Base-by-base conservation (phyloP, 257 asterid species). In the Nemophila menziesii region DNA sequence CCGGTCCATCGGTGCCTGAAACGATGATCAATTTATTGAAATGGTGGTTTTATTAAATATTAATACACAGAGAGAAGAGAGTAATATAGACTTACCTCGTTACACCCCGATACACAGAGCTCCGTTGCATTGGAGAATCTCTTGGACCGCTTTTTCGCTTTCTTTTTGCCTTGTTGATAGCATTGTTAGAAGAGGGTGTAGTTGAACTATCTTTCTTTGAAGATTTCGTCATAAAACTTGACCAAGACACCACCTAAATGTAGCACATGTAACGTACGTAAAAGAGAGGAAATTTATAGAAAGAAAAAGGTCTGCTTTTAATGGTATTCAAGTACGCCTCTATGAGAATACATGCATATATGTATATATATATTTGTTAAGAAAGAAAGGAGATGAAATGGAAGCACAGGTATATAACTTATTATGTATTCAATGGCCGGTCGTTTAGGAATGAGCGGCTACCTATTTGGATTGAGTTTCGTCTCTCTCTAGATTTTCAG, bases 1-100 rank as follows among this genome's bases (percentile, higher is more conserved):
- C 98, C 98, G 0, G 98, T 89, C 98, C 95, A 89, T 42, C 98
- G 63, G 68, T 89, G 98, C 67, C 98, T 89, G 65, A 40, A 41
- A 60, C 47, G 20, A 33, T 27, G 5, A 14, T 4, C 3, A 45
- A 24, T 4, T 24, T 9, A 24, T 9, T 24, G 9, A 24, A 4
- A 24, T 4, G 6, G 33, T 24, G 33, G 33, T 4, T 4, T 4
- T 24, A 4, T 24, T 9, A 24, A 24, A 24, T 4, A 24, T 24
- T 24, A 24, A 24, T 4, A 4, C 4, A 24, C 33, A 9, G 9
- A 4, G 4, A 5, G 34, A 8, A 18, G 4, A 5, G 15, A 4
- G 51, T 16, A n/a, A 20, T 37, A 20, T 7, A 7, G 3, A 6
- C 7, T 16, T 53, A 84, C 98, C 98, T 74, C 1, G 98, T 90